These are phyloP conservation scores for Alternaria burnsii DNA, from an alignment of 2,329 filamentous ascomycete species.

Conservation along the genomic window DNA sequence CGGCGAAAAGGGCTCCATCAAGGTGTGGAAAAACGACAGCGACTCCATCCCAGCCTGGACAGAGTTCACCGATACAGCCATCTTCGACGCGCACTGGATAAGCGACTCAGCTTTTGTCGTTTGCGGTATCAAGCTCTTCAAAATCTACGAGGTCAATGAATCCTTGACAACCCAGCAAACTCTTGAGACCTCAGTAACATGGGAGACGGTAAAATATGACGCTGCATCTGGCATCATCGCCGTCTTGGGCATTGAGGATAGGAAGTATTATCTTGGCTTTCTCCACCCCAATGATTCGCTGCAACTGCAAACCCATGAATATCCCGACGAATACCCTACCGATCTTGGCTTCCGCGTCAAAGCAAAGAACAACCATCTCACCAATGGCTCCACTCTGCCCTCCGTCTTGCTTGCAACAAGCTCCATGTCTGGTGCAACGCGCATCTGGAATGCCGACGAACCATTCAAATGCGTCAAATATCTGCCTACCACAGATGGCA, in stretches of 20 bases:
- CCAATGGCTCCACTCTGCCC: constrained; percentile 31
- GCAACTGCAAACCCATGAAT: constrained; percentile 43
- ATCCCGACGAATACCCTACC: constrained; percentile 48
- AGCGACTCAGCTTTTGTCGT: constrained; percentile 55
- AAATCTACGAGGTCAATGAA: constrained; percentile 49
- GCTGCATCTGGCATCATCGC: constrained; percentile 52
- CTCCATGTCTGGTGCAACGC: constrained; percentile 51
- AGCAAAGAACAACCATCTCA: constrained; percentile 21
- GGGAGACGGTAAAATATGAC: constrained; percentile 53
- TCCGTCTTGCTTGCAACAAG: constrained; percentile 51
- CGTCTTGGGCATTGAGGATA: constrained; percentile 39
- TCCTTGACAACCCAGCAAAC: constrained; percentile 40
- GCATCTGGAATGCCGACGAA: constrained; percentile 53
- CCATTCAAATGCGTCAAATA: constrained; percentile 45
- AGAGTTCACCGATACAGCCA: constrained; percentile 52
- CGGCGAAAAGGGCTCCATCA: constrained; percentile 50
- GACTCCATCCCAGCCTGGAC: constrained; percentile 53
- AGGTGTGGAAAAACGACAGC: constrained; percentile 48
- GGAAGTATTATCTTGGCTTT: constrained; percentile 45
- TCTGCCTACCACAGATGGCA: constrained; percentile 42
- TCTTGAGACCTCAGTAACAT: constrained; percentile 43
- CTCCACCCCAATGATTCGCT: constrained; percentile 45
- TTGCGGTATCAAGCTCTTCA: constrained; percentile 53
- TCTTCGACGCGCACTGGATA: constrained; percentile 57
- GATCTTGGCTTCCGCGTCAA: constrained; percentile 54